Conservation (phyloP, 2,329 filamentous ascomycete species). For the Zasmidium cellare region DNA sequence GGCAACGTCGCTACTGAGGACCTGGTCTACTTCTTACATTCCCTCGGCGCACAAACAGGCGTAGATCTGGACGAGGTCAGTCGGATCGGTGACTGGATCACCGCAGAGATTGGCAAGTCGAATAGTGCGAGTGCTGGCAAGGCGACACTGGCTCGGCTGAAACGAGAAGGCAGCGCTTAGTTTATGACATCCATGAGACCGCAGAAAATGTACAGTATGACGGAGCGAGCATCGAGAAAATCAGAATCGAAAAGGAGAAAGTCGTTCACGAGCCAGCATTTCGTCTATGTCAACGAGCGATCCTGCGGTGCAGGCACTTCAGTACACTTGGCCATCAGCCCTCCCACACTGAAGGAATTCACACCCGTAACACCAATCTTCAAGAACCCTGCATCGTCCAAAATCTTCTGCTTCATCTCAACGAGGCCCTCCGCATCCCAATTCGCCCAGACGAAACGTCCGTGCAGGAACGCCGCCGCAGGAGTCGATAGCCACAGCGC, state of each 20-base stretch:
- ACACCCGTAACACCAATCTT: slow-evolving; percentile 7
- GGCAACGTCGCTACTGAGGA: slow-evolving; percentile 87
- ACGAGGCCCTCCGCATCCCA: slow-evolving; percentile 13
- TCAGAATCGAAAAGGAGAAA: not conserved
- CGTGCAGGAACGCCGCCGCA: slow-evolving; percentile 10
- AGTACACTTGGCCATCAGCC: slow-evolving; percentile 4
- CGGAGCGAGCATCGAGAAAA: not conserved
- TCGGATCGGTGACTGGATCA: slow-evolving; percentile 73
- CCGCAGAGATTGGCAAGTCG: slow-evolving; percentile 59
- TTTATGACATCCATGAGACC: not conserved
- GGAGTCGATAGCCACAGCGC: slow-evolving; percentile 8
- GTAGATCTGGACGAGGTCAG: slow-evolving; percentile 67
- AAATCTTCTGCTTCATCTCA: slow-evolving; percentile 6
- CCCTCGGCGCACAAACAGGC: slow-evolving; percentile 71
- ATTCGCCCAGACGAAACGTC: slow-evolving; percentile 13
- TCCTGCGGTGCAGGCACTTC: not conserved
- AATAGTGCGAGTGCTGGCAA: slow-evolving; percentile 69
- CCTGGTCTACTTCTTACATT: slow-evolving; percentile 73
- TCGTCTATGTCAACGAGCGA: not conserved
- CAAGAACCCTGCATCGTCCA: slow-evolving; percentile 3
- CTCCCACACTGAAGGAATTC: not conserved
- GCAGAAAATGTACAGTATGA: not conserved
- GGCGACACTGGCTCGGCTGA: slow-evolving; percentile 44
- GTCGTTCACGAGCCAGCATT: not conserved
- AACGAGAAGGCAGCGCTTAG: slow-evolving; percentile 15